A percentile compares a stretch with the other conserved stretches of the same genome.
Evolutionary conservation across 176 grass and related monocot genomes (phyloP).

Genomic region (Bromus sterilis): DNA sequence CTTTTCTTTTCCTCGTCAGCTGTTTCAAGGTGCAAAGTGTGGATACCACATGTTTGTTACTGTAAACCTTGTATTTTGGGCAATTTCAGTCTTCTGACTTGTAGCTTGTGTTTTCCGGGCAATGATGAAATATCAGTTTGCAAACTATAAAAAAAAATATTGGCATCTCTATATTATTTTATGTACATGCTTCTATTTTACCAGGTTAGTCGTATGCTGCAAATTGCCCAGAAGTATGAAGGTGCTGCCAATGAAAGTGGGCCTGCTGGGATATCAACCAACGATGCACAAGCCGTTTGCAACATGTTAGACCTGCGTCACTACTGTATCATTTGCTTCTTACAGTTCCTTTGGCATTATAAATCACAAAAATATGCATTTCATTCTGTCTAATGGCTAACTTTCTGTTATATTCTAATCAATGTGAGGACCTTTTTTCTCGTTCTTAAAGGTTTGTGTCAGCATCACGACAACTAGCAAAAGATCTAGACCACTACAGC

Average conservation of each 20-base stretch:
- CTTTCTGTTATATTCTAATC: constrained; percentile 1
- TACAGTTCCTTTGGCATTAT: neutral
- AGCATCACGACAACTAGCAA: constrained; percentile 64
- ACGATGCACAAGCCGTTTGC: constrained; percentile 72
- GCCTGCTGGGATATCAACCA: constrained; percentile 49
- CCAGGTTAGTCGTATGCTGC: constrained; percentile 75
- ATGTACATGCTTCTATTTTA: neutral
- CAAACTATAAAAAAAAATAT: neutral
- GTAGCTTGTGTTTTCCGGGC: neutral
- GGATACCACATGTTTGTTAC: neutral
- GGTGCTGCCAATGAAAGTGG: constrained; percentile 45
- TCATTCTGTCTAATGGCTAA: neutral
- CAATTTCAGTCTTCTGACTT: neutral
- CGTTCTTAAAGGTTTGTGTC: constrained; percentile 68
- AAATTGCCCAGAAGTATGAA: constrained; percentile 96
- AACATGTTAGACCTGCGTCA: constrained; percentile 51
- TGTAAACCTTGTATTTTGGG: neutral
- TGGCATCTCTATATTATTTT: neutral
- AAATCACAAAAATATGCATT: neutral
- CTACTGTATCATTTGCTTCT: neutral
- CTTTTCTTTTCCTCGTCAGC: neutral
- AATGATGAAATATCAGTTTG: neutral
- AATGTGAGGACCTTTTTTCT: neutral
- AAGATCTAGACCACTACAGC: constrained; percentile 74
- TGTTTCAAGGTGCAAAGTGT: neutral